A percentile compares a stretch with the other conserved stretches of the same genome.
phyloP scores from a whole-genome alignment of 768 basidiomycete genomes.

The Auricularia sp. region DNA sequence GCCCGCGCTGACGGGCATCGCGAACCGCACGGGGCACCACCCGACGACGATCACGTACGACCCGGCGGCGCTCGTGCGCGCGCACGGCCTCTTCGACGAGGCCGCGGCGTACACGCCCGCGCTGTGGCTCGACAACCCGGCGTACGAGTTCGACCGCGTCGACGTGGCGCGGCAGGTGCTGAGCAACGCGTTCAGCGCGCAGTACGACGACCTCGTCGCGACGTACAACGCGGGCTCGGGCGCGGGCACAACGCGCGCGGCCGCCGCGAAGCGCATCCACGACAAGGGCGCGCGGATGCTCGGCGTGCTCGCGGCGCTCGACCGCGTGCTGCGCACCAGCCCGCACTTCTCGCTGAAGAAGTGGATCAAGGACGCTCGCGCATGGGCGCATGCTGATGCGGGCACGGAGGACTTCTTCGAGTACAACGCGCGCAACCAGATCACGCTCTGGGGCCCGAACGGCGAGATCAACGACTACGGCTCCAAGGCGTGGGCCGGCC shows the following conservation, averaged over 20 bases:
- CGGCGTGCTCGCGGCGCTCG: constrained; percentile 24
- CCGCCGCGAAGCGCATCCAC: constrained; percentile 11
- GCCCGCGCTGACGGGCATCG: constrained; percentile 25
- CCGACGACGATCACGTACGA: constrained; percentile 28
- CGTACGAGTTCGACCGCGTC: constrained; percentile 31
- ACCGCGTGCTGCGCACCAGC: constrained; percentile 23
- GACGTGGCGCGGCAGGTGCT: constrained; percentile 31
- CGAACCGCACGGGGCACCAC: constrained; percentile 22
- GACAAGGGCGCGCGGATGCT: constrained; percentile 18
- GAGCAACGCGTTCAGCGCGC: constrained; percentile 26
- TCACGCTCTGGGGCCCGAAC: constrained; percentile 33
- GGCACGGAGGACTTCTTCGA: constrained; percentile 27
- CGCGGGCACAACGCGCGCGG: constrained; percentile 11
- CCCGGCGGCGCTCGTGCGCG: constrained; percentile 15
- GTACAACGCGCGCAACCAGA: constrained; percentile 31
- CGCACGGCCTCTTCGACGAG: constrained; percentile 3
- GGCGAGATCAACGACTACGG: constrained; percentile 34
- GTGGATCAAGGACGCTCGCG: constrained; percentile 27
- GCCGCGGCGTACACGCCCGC: constrained; percentile 11
- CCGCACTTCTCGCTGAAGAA: constrained; percentile 23
- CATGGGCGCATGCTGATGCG: constrained; percentile 20
- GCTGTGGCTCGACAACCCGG: constrained; percentile 16
- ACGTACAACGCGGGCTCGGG: constrained; percentile 17
- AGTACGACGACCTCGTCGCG: constrained; percentile 21
- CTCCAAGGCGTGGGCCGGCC: constrained; percentile 33